phyloP scores from a whole-genome alignment of 345 rosid genomes.

The Barbarea vulgaris region DNA sequence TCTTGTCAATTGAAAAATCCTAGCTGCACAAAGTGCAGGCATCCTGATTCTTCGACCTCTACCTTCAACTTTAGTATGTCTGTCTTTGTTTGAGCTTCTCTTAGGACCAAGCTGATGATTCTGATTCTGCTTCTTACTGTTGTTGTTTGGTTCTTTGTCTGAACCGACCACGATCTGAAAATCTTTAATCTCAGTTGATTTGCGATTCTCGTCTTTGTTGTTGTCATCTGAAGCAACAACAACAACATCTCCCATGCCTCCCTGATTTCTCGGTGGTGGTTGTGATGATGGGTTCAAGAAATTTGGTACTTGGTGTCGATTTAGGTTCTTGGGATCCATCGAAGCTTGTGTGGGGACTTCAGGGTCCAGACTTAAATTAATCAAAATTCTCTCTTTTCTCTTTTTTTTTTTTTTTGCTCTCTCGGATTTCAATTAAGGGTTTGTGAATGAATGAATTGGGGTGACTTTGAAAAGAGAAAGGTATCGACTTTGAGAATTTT shows the following conservation, averaged over 20 bases:
- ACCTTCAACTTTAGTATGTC: slow-evolving; percentile 96
- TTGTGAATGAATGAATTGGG: slow-evolving; percentile 33
- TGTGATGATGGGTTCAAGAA: slow-evolving; percentile 61
- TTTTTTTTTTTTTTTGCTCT: too few species aligned
- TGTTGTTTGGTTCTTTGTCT: slow-evolving; percentile 63
- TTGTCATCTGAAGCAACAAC: slow-evolving; percentile 14
- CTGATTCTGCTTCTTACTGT: slow-evolving; percentile 50
- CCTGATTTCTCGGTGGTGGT: slow-evolving; percentile 38
- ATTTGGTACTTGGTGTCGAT: slow-evolving; percentile 51
- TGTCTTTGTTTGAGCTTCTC: slow-evolving; percentile 90
- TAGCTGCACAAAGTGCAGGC: slow-evolving; percentile 97
- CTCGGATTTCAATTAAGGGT: slow-evolving; percentile 31
- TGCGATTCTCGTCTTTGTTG: slow-evolving; percentile 44
- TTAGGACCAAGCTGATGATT: slow-evolving; percentile 67
- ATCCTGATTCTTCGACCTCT: slow-evolving; percentile 93
- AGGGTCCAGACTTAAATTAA: slow-evolving; percentile 38
- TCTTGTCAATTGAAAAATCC: slow-evolving; percentile 94
- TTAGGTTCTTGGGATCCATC: slow-evolving; percentile 49
- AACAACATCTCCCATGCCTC: slow-evolving; percentile 25
- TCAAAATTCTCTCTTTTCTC: slow-evolving; percentile 21
- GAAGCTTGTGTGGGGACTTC: slow-evolving; percentile 45
- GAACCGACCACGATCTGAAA: slow-evolving; percentile 61
- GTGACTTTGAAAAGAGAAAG: slow-evolving; percentile 56
- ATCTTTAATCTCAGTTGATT: slow-evolving; percentile 69
- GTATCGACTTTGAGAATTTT: slow-evolving; percentile 56